Base-by-base conservation (phyloP, 192 early-diverging fungal genomes). In the Phycomyces nitens region DNA sequence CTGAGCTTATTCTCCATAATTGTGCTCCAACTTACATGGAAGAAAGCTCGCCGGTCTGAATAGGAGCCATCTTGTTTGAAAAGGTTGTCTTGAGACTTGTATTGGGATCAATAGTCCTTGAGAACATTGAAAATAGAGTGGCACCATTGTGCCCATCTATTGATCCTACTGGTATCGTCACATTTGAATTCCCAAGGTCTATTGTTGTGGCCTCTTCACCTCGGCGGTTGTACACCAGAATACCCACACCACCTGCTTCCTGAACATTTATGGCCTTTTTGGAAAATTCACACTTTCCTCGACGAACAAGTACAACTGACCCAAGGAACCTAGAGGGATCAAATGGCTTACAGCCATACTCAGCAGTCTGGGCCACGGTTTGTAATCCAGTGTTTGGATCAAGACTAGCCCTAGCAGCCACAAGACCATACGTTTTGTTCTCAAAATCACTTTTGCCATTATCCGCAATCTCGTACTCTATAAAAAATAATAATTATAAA, bases 281-380 rank as follows among this genome's bases (percentile, higher is more conserved):
- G 3, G 69, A 75, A 71, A 90, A 86, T 0, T 64, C 70, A 50
- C 89, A 92, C 18, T 68, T 77, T 2, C 89, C 89, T 34, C 87
- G 84, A 39, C 80, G 74, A 40, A 88, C 74, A 41, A 89, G 62
- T 16, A 77, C 72, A 27, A 87, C 75, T 56, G 84, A 74, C 0
- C 75, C 73, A 0, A 42, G 58, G 24, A 85, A 47, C 21, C 0
- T 55, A 55, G 53, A 2, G 21, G 22, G 29, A 8, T 39, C 12
- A 38, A 58, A 16, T 40, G 56, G 38, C 16, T 58, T 15, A 38
- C 56, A 58, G 18, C 29, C 56, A 38, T 26, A 39, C 11, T 20
- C 47, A 49, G 3, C 1, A 12, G 73, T 68, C 29, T 34, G 3
- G 29, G 29, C 29, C 7, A 2, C 29, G 7, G 29, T 34, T 7